phyloP scores from a whole-genome alignment of 768 basidiomycete genomes.

The Hemileccinum rubropunctum region DNA sequence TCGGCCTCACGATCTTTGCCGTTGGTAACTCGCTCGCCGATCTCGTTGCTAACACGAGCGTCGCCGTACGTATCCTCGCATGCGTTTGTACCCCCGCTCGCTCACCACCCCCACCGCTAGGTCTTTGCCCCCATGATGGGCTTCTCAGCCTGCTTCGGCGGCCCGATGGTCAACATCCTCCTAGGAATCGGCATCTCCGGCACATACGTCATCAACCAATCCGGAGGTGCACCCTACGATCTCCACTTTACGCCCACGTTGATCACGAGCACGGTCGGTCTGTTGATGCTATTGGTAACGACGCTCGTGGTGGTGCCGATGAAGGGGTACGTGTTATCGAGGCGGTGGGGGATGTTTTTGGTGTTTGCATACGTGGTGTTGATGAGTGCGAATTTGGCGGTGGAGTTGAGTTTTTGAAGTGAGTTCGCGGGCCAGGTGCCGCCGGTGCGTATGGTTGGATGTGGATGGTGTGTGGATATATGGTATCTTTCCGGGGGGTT shows the following conservation, averaged over 20 bases:
- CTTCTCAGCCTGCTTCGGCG: slow-evolving; percentile 92
- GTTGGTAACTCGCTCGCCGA: slow-evolving; percentile 96
- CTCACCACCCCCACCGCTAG: slow-evolving; percentile 30
- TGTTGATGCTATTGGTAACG: slow-evolving; percentile 69
- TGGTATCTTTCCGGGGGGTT: no score
- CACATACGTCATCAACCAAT: slow-evolving; percentile 73
- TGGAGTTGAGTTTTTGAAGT: slow-evolving; percentile 50
- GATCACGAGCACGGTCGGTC: slow-evolving; percentile 76
- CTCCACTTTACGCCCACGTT: slow-evolving; percentile 82
- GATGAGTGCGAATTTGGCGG: slow-evolving; percentile 76
- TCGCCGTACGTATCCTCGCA: slow-evolving; percentile 57
- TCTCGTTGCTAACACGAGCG: slow-evolving; percentile 94
- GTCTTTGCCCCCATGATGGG: slow-evolving; percentile 92
- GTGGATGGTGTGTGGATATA: no score
- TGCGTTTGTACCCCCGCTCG: no score
- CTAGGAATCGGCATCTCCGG: slow-evolving; percentile 92
- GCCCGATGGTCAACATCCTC: slow-evolving; percentile 89
- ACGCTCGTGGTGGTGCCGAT: slow-evolving; percentile 84
- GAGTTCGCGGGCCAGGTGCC: no score
- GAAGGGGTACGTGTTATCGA: slow-evolving; percentile 77
- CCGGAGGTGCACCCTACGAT: slow-evolving; percentile 51
- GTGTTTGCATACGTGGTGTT: slow-evolving; percentile 70
- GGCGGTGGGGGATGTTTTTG: slow-evolving; percentile 79
- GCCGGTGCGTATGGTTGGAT: no score
- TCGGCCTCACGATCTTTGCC: slow-evolving; percentile 95